Evolutionary conservation across 169 alveolate species (phyloP).

Genomic region (Plasmodium berghei): DNA sequence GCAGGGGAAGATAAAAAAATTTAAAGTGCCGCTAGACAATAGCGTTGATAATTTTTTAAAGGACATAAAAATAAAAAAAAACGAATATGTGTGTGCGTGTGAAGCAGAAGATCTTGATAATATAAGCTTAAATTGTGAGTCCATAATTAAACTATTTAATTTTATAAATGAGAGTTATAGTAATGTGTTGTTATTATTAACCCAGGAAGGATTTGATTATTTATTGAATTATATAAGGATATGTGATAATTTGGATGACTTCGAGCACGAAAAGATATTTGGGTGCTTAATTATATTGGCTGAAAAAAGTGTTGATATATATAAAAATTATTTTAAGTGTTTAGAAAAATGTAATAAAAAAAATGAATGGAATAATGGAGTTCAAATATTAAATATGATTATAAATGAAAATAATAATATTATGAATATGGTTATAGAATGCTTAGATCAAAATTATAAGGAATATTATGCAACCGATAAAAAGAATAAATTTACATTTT

Average conservation of each 20-base stretch:
- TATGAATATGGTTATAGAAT: conserved; percentile 44
- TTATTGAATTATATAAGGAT: conserved; percentile 44
- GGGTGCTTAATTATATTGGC: conserved; percentile 56
- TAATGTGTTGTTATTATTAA: conserved; percentile 36
- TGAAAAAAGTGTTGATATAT: conserved; percentile 72
- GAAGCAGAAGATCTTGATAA: conserved; percentile 56
- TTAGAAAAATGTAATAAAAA: conserved; percentile 48
- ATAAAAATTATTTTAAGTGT: conserved; percentile 68
- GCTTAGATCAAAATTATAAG: conserved; percentile 50
- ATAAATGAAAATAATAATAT: conserved; percentile 49
- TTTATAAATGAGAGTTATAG: conserved; percentile 71
- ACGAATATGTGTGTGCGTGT: conserved; percentile 64
- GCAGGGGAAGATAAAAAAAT: conserved; percentile 73
- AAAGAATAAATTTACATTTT: conserved; percentile 33
- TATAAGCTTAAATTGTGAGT: conserved; percentile 25
- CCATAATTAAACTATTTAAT: conserved; percentile 35
- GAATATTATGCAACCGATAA: conserved; percentile 60
- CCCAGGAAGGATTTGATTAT: conserved; percentile 67
- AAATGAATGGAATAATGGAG: conserved; percentile 20
- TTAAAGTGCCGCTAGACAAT: conserved; percentile 55
- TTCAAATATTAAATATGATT: conserved; percentile 16
- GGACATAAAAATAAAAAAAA: conserved; percentile 49
- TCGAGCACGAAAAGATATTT: conserved; percentile 64
- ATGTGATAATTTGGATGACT: conserved; percentile 26
- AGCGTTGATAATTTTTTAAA: conserved; percentile 59